phyloP scores from a whole-genome alignment of 257 asterid species.

The Penstemon newberryi region DNA sequence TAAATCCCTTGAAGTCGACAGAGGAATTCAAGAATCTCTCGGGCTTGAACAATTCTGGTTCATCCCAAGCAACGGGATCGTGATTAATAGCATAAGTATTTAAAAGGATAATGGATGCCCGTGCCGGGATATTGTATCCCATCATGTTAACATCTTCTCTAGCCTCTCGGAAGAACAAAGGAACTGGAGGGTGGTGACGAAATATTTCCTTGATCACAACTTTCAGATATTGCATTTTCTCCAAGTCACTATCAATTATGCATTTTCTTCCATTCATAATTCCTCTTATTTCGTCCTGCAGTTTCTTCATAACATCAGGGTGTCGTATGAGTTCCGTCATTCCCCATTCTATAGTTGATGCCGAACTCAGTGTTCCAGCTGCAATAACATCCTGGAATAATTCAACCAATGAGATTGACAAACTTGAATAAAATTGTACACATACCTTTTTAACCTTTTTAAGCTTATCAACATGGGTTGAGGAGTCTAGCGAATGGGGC shows the following conservation, averaged over 20 bases:
- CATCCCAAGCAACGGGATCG: conserved; percentile 37
- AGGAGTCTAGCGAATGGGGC: no score
- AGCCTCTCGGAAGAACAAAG: not conserved
- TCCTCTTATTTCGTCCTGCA: conserved; percentile 15
- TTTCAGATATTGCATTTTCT: conserved; percentile 24
- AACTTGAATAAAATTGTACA: no score
- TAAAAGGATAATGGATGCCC: conserved; percentile 7
- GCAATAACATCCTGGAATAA: conserved; percentile 26
- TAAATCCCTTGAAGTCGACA: not conserved
- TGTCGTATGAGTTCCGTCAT: conserved; percentile 27
- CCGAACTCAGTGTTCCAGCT: conserved; percentile 35
- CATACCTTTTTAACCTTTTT: no score
- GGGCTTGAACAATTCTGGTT: conserved; percentile 31
- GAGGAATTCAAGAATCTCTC: conserved; percentile 34
- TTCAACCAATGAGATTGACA: not conserved
- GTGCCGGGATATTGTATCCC: conserved; percentile 25
- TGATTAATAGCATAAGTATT: conserved; percentile 33
- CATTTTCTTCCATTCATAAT: conserved; percentile 3
- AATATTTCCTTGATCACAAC: conserved; percentile 26
- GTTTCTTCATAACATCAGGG: no score
- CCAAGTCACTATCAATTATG: conserved; percentile 18
- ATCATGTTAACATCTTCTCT: conserved; percentile 17
- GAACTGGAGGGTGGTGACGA: conserved; percentile 10
- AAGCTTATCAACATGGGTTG: no score
- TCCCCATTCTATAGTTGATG: conserved; percentile 28